A percentile compares a stretch with the other conserved stretches of the same genome.
Conservation (phyloP, 768 basidiomycete species). For the Boletus speciosus region DNA sequence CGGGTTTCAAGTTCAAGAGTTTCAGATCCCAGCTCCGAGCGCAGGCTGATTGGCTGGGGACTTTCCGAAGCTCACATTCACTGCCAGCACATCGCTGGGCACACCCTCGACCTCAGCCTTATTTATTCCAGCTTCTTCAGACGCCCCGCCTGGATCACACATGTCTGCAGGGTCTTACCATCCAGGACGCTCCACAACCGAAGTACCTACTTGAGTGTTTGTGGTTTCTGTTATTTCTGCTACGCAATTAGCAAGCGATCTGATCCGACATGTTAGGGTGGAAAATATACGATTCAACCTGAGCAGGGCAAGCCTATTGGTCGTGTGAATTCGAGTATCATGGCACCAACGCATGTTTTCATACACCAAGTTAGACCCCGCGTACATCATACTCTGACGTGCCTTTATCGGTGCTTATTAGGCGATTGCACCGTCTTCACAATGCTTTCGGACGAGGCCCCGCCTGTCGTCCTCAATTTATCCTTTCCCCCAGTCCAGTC, state of each 20-base stretch:
- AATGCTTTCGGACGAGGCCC: constrained; percentile 1
- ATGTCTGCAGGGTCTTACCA: constrained; percentile 14
- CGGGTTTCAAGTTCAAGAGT: background rate
- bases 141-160: constrained; percentile 7
- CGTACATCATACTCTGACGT: background rate
- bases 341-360: constrained; percentile 10
- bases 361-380: background rate
- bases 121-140: background rate
- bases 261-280: background rate
- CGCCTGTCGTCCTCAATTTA: background rate
- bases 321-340: background rate
- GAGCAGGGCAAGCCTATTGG: background rate
- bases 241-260: background rate
- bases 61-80: background rate
- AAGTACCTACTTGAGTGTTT: background rate
- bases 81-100: background rate
- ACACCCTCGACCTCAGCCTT: constrained; percentile 6
- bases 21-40: background rate
- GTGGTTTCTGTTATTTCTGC: background rate
- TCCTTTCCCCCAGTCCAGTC: background rate
- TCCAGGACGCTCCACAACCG: background rate
- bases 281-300: background rate
- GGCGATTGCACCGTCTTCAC: background rate
- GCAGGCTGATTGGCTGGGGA: background rate
- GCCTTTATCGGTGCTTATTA: constrained; percentile 6